Evolutionary conservation across 768 basidiomycete genomes (phyloP), one percentile per base, ranked within the genome.

Genomic region (Trametes elegans): DNA sequence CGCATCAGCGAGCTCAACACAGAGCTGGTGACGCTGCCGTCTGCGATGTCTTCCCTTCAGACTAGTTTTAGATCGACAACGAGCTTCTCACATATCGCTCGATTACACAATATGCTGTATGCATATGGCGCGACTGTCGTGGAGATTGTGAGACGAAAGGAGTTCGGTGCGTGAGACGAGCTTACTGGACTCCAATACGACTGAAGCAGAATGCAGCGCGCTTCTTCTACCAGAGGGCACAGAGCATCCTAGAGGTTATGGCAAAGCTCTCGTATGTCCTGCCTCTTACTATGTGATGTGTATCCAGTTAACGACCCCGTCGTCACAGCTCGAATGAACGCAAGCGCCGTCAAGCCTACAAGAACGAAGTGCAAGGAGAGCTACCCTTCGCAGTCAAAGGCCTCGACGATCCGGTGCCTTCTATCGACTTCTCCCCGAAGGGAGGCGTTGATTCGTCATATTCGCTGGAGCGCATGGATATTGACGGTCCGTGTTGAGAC

Each of bases 121-220:
- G 93, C 91, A 0, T 98, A 98, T 69, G 89, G 90, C 0, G 90
- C 91, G 1, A 93, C 93, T 0, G 80, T 97, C 8, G 79, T 94
- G 16, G 96, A 98, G 70, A 84, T 98, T 27, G 90, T 95, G 2
- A 78, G 96, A 54, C 77, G 96, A 50, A 91, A 91, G 62, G 92
- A 96, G 66, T 97, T 96, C 69, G 78, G 92, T 88, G 57, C 69
- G 85, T 69, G 28, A 7, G 36, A 18, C 26, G 24, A 41, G 11
- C 50, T 23, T 16, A 32, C 21, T 38, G 42, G 36, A 38, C 10
- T 40, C 31, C 36, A 41, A 36, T 43, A 51, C 14, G 46, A 31
- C 43, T 56, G 23, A 62, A 35, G n/a, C 23, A 24, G 39, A 51
- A 18, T 45, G 32, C 54, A 92, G 90, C 83, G 41, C 79, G 81